Evolutionary conservation across 1,139 yeast genomes (phyloP).

Genomic region (Scheffersomyces lignicola): DNA sequence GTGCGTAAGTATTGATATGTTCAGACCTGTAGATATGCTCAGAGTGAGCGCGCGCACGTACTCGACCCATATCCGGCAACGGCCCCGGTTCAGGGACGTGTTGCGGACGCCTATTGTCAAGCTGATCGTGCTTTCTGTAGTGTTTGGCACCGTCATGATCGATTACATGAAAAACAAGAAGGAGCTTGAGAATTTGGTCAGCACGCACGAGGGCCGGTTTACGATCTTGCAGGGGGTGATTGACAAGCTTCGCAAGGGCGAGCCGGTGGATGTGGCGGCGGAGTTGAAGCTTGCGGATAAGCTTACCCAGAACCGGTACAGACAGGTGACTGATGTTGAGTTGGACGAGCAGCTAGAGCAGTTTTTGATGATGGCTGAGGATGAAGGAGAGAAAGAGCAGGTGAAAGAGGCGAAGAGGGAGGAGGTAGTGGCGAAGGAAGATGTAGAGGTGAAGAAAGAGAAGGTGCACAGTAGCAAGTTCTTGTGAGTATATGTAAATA

Average conservation of each 20-base stretch:
- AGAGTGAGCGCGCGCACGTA: too few relatives aligned
- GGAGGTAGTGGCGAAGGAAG: not conserved
- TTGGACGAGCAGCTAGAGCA: slow-evolving; percentile 41
- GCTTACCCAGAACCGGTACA: slow-evolving; percentile 32
- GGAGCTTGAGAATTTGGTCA: slow-evolving; percentile 30
- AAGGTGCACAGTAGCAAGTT: slow-evolving; percentile 1
- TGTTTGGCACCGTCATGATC: slow-evolving; percentile 42
- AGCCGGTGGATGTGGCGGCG: slow-evolving; percentile 35
- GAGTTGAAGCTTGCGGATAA: slow-evolving; percentile 41
- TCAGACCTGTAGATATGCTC: too few relatives aligned
- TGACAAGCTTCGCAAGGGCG: slow-evolving; percentile 28
- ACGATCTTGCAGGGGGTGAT: slow-evolving; percentile 32
- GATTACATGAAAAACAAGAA: slow-evolving; percentile 38
- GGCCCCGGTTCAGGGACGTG: slow-evolving; percentile 21
- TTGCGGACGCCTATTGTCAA: slow-evolving; percentile 37
- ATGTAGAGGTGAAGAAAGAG: too few relatives aligned
- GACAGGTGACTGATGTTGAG: slow-evolving; percentile 36
- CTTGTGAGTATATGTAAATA: not conserved
- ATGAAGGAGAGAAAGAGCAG: slow-evolving; percentile 12
- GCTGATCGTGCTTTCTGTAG: slow-evolving; percentile 36
- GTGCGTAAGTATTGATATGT: too few relatives aligned
- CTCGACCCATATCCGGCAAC: slow-evolving; percentile 12
- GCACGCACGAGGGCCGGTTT: slow-evolving; percentile 33
- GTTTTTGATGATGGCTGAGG: slow-evolving; percentile 33
- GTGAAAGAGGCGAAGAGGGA: slow-evolving; percentile 3